phyloP scores from a whole-genome alignment of 2,329 filamentous ascomycete species.

The Xylariales sp. region DNA sequence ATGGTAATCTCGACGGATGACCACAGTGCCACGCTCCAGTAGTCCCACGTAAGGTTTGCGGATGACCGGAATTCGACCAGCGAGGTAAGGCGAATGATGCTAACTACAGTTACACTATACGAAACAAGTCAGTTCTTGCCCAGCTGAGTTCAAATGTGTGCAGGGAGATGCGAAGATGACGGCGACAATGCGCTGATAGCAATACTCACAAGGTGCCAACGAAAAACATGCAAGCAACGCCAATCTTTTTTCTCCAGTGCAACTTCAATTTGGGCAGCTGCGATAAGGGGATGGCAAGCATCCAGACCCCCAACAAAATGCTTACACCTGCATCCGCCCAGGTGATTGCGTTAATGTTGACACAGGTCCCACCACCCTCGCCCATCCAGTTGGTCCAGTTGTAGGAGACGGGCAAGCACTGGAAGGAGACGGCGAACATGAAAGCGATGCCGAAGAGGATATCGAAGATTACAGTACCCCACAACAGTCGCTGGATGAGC shows the following conservation, averaged over 20 bases:
- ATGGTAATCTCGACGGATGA: conserved; percentile 30
- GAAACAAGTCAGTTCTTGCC: not conserved
- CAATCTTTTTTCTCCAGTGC: conserved; percentile 42
- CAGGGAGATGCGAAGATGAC: conserved; percentile 7
- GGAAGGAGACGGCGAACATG: conserved; percentile 20
- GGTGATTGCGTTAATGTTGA: conserved; percentile 26
- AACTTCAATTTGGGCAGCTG: conserved; percentile 35
- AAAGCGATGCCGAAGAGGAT: conserved; percentile 17
- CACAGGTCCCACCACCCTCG: conserved; percentile 20
- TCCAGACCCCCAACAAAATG: conserved; percentile 36
- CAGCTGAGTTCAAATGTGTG: conserved; percentile 5
- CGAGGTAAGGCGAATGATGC: conserved; percentile 23
- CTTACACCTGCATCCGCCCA: conserved; percentile 33
- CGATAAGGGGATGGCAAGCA: conserved; percentile 36
- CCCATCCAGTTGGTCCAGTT: conserved; percentile 34
- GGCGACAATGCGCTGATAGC: too few relatives aligned
- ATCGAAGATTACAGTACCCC: conserved; percentile 16
- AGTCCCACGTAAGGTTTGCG: conserved; percentile 24
- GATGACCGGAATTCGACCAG: conserved; percentile 24
- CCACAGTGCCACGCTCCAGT: conserved; percentile 24
- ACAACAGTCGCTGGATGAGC: conserved; percentile 11
- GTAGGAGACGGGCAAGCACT: conserved; percentile 28
- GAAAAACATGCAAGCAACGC: conserved; percentile 41
- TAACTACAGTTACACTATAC: conserved; percentile 24
- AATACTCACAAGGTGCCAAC: conserved; percentile 31